Base-by-base conservation (phyloP, 345 rosid species). In the Rhodamnia rubescens region DNA sequence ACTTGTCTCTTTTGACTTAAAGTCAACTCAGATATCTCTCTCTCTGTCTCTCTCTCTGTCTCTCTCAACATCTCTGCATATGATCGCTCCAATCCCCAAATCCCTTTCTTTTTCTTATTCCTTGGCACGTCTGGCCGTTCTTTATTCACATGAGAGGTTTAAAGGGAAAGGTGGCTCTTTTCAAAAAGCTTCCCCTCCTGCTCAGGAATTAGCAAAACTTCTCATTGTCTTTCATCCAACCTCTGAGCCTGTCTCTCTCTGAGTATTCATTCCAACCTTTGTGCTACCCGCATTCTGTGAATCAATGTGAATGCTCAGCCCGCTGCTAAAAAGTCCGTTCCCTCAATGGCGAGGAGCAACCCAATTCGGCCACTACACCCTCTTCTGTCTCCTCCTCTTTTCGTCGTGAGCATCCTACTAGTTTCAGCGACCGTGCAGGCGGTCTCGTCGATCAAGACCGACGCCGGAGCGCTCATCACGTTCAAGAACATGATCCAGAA, bases 401-500 rank as follows among this genome's bases (percentile, higher is more conserved):
- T 82, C 32, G 13, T 83, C 87, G 42, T 87, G 74, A 86, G 84
- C 88, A 89, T 89, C 82, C 86, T 81, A 89, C 88, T 57, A 1
- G 89, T 89, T 40, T 85, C 90, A 86, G 86, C 88, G 26, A 85
- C 5, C 86, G 81, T 32, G 88, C 87, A 85, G 90, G 83, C 57
- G 29, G 81, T 87, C 85, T 27, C 93, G 4, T 93, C 98, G 15
- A 87, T 90, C 90, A 94, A 90, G 89, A 94, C 98, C 4, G 98
- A 96, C 69, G 92, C 95, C 27, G 91, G 89, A 0, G 94, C 93
- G 8, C 93, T 96, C 21, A 88, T 96, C 64, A 80, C 85, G 42
- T 96, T 96, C 94, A 94, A 93, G 90, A 89, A 91, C 80, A 90
- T 92, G 94, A 88, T 96, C 82, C 91, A 90, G 69, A 87, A 90